Percentiles rank a stretch among this genome's conserved stretches.
phyloP scores from a whole-genome alignment of 345 rosid species.

The Aethionema arabicum region DNA sequence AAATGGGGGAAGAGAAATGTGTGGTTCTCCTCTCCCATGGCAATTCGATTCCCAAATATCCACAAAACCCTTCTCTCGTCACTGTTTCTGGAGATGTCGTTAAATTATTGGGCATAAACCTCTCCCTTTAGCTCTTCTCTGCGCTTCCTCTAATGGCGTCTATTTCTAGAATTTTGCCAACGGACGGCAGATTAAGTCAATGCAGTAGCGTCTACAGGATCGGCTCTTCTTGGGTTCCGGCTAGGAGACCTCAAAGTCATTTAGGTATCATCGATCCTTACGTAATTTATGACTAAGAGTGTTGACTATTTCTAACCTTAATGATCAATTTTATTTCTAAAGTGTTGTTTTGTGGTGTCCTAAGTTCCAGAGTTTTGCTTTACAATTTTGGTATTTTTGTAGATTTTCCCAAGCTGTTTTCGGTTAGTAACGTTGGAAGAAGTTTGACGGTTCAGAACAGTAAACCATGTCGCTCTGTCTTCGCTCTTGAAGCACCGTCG shows the following conservation, averaged over 20 bases:
- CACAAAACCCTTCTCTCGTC: constrained; percentile 27
- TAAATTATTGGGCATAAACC: constrained; percentile 14
- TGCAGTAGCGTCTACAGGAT: constrained; percentile 32
- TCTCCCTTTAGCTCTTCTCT: neutral
- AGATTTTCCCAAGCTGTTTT: constrained; percentile 46
- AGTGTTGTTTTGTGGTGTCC: constrained; percentile 7
- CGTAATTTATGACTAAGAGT: no score
- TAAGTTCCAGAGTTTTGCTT: neutral
- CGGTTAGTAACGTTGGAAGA: constrained; percentile 38
- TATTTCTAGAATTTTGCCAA: constrained; percentile 55
- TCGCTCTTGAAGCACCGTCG: constrained; percentile 41
- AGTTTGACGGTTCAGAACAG: constrained; percentile 39
- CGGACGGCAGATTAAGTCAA: constrained; percentile 46
- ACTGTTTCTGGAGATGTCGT: constrained; percentile 17
- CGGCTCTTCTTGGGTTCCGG: constrained; percentile 29
- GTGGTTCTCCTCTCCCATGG: constrained; percentile 30
- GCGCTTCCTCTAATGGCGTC: constrained; percentile 52
- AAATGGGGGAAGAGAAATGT: neutral
- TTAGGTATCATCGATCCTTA: constrained; percentile 46
- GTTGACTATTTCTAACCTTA: neutral
- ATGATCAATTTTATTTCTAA: constrained; percentile 22
- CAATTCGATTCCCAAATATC: neutral
- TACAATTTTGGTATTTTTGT: constrained; percentile 13
- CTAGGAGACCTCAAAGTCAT: constrained; percentile 39
- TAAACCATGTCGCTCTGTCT: constrained; percentile 33